Base-by-base conservation (phyloP, 768 basidiomycete genomes). In the Termitomyces sp. region DNA sequence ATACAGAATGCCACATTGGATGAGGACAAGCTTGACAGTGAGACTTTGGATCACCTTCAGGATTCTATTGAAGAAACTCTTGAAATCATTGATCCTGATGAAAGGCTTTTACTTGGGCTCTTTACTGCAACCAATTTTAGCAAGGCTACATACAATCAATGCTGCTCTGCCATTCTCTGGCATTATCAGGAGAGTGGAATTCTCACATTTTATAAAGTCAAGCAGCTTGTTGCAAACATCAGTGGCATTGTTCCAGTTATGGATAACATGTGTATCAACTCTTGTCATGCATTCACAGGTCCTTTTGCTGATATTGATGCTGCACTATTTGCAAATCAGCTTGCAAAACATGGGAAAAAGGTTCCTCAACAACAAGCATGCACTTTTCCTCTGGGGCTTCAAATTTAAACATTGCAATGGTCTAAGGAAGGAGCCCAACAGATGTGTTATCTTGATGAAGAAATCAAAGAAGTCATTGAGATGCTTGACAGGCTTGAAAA, bases 261-360 rank as follows among this genome's bases (percentile, higher is more conserved):
- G 14, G 57, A 67, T 43, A 62, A 73, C 34, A 72, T 72, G 70
- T 73, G 71, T 50, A 43, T 65, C 5, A 68, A 73, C 31, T 63
- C 66, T 4, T 73, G 70, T 54, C 50, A 60, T 17, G 68, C 65
- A 5, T 73, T 66, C 20, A 20, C 20, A 20, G 20, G 20, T 20
- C 20, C 20, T 20, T 20, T 20, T 20, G 20, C 20, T 20, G 37
- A 65, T 20, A 57, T 66, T 2, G 46, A 64, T 5, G 17, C 43
- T 73, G 72, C 37, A 40, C 10, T 15, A 43, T 46, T 4, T 60
- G 59, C 34, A 29, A 31, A 53, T 53, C 34, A 53, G 25, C 36
- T 37, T 6, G 17, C 5, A n/a, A 59, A 50, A 52, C 46, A 51
- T 52, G 58, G 50, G n/a, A 59, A 34, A 42, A 51, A 52, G 32